Base-by-base conservation (phyloP, 768 basidiomycete genomes). In the Hericium erinaceus region DNA sequence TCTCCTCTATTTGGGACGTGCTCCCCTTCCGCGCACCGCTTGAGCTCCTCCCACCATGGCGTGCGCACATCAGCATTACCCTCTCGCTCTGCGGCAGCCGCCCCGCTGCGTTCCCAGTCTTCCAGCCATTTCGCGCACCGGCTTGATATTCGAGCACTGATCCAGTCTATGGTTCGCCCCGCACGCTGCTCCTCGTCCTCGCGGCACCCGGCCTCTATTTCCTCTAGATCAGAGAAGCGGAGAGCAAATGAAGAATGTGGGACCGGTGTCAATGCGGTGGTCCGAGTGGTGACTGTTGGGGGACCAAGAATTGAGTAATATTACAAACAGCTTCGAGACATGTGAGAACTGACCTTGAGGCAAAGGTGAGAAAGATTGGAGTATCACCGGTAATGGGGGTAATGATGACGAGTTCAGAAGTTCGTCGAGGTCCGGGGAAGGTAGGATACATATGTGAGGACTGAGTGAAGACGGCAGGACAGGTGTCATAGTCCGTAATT, bases 41-140 rank as follows among this genome's bases (percentile, higher is more conserved):
- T 76, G 40, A 93, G 76, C 67, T 93, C 91, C 61, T 90, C 86
- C 91, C 91, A 93, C 91, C 91, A 93, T 1, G 89, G 90, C 10
- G 87, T 82, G 52, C 80, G 73, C 48, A 72, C 56, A 26, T 63
- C 60, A 58, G 65, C 67, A 20, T 58, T 49, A 16, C 58, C 55
- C 10, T 64, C 63, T 54, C 64, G 64, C 46, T 65, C 64, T 24
- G 61, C 57, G 1, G 64, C 51, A 44, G 78, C 72, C 3, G 70
- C 58, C 52, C 72, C 73, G 1, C 69, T 58, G 33, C 70, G 74
- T 58, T 87, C 82, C 48, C 84, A 66, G 64, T 87, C 82, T 44
- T 83, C 81, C 33, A 89, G 77, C 91, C 91, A 93, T 66, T 76
- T 80, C 8, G 77, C 70, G 58, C 83, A 84, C 57, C 82, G 77